A percentile compares a stretch with the other conserved stretches of the same genome.
These are phyloP conservation scores for Lagenaria siceraria DNA, from an alignment of 306 rosid species.

Conservation along the genomic window DNA sequence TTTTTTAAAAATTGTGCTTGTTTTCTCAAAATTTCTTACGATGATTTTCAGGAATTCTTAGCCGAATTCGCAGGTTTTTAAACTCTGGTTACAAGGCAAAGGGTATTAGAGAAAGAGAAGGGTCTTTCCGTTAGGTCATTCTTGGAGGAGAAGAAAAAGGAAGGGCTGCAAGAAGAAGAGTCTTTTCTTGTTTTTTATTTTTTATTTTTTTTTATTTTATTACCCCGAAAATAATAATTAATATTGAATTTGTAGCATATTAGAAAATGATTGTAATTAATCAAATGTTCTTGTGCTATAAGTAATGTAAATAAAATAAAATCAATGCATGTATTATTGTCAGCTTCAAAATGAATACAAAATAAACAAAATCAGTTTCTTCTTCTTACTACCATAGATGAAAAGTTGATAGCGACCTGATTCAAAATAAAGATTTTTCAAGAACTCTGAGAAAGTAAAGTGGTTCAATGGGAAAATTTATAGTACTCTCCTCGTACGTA, in stretches of 20 bases:
- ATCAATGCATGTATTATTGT: too few species aligned
- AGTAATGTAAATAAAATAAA: not conserved
- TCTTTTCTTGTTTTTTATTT: too few species aligned
- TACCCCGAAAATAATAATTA: not conserved
- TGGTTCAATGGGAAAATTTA: too few species aligned
- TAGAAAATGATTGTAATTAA: not conserved
- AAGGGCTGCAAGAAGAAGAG: not conserved
- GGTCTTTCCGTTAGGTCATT: not conserved
- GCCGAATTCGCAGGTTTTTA: too few species aligned
- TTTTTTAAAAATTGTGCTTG: too few species aligned
- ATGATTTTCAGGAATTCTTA: too few species aligned
- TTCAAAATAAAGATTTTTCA: not conserved
- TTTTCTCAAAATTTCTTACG: too few species aligned
- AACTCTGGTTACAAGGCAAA: too few species aligned
- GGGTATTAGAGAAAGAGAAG: too few species aligned
- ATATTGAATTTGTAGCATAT: not conserved
- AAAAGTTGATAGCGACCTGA: not conserved
- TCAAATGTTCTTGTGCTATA: not conserved
- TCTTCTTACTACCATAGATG: not conserved
- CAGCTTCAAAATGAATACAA: not conserved
- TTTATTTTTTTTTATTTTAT: too few species aligned
- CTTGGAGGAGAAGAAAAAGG: not conserved
- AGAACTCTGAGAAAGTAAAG: not conserved
- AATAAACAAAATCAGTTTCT: not conserved
- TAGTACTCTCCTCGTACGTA: too few species aligned